Evolutionary conservation across 192 early-diverging fungal species (phyloP).

Genomic region (Backusella liffmaniae): DNA sequence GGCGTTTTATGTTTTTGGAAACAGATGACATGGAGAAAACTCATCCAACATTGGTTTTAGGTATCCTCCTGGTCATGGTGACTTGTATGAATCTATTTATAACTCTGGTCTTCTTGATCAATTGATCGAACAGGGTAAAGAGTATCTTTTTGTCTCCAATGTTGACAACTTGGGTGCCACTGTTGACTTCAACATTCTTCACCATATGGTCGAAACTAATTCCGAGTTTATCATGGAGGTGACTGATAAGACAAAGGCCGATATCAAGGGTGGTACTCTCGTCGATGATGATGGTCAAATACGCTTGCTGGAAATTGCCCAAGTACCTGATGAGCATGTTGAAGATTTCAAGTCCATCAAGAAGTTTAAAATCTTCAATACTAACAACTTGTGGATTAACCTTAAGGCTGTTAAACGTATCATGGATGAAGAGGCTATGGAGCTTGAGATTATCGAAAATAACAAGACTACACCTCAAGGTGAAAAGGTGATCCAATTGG

Average conservation of each 20-base stretch:
- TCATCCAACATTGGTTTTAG: constrained; percentile 27
- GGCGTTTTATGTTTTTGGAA: not conserved
- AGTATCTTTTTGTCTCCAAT: constrained; percentile 98
- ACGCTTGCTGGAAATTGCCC: constrained; percentile 95
- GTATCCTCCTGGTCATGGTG: constrained; percentile 99
- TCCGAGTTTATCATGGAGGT: constrained; percentile 99
- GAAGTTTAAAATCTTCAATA: constrained; percentile 99
- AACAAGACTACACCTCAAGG: constrained; percentile 91
- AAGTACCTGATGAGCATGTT: constrained; percentile 95
- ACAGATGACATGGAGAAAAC: not conserved
- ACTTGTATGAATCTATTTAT: constrained; percentile 92
- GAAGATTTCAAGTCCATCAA: constrained; percentile 99
- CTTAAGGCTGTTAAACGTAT: constrained; percentile 86
- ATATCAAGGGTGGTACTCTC: constrained; percentile 99
- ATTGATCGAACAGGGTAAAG: constrained; percentile 92
- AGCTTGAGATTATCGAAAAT: constrained; percentile 97
- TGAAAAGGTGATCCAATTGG: constrained; percentile 96
- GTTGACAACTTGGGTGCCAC: constrained; percentile 99
- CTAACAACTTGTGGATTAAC: constrained; percentile 89
- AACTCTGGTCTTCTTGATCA: constrained; percentile 95
- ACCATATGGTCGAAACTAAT: constrained; percentile 84
- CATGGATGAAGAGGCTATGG: constrained; percentile 73
- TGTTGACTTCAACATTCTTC: constrained; percentile 88
- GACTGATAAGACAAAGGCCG: constrained; percentile 98
- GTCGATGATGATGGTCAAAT: constrained; percentile 96